Conservation (phyloP, 2,329 filamentous ascomycete species). For the Penicillium sp. region DNA sequence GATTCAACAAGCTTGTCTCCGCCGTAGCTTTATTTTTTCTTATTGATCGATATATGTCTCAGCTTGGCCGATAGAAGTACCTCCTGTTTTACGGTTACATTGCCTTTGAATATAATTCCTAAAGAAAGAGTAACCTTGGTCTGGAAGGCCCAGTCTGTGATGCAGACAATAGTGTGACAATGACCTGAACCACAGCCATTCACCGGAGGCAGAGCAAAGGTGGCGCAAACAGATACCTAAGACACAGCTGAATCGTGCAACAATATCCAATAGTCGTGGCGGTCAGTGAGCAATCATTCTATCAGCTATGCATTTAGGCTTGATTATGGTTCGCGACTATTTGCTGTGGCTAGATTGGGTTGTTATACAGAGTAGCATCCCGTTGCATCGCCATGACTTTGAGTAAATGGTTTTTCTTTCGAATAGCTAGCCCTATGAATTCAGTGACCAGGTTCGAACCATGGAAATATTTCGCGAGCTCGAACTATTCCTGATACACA, state of each 20-base stretch:
- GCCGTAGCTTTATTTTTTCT: background rate
- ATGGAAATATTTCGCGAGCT: background rate
- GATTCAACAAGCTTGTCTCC: background rate
- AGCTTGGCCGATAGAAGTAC: background rate
- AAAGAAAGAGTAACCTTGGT: constrained; percentile 11
- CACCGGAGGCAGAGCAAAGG: constrained; percentile 2
- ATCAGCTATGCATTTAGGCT: background rate
- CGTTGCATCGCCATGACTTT: background rate
- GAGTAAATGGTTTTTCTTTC: background rate
- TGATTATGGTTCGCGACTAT: background rate
- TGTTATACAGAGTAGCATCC: constrained; percentile 1
- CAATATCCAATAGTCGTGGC: background rate
- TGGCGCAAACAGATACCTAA: background rate
- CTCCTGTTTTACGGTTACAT: constrained; percentile 22
- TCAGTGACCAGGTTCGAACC: background rate
- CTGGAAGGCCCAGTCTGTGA: constrained; percentile 3
- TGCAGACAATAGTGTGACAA: constrained; percentile 14
- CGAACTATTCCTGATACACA: background rate
- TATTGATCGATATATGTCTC: constrained; percentile 13
- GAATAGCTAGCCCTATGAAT: background rate
- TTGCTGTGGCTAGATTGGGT: background rate
- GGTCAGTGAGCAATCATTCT: background rate
- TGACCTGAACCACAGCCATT: background rate
- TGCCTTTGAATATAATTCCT: background rate
- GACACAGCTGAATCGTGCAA: constrained; percentile 1